A percentile compares a stretch with the other conserved stretches of the same genome.
These are phyloP conservation scores for Apiosordaria backusii DNA, from an alignment of 495 filamentous ascomycete species.

Conservation along the genomic window DNA sequence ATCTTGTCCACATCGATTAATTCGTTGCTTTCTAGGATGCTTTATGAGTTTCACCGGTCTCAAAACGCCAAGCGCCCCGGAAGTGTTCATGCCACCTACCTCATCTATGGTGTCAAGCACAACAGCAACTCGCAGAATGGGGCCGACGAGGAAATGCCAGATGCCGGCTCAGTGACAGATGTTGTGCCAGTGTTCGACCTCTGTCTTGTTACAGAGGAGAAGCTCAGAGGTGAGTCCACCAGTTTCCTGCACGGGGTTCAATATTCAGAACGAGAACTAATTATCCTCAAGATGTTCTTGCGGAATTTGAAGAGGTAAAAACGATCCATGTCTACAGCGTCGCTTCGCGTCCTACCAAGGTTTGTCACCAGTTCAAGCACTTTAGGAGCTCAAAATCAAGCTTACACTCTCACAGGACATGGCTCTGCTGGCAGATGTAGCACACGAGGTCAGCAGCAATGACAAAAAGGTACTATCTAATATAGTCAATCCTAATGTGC, in stretches of 20 bases:
- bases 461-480: constrained; percentile 25
- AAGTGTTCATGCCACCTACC: constrained; percentile 80
- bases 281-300: constrained; percentile 55
- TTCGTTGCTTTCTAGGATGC: constrained; percentile 58
- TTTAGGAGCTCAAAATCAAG: neutral
- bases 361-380: constrained; percentile 15
- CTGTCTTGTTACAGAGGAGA: constrained; percentile 74
- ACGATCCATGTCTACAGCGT: constrained; percentile 88
- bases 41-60: constrained; percentile 79
- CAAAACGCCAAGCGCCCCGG: constrained; percentile 75
- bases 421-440: constrained; percentile 66
- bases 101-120: constrained; percentile 63
- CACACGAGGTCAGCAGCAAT: constrained; percentile 52
- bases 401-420: constrained; percentile 51
- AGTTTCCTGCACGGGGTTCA: neutral
- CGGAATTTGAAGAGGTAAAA: constrained; percentile 63
- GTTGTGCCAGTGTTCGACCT: constrained; percentile 53
- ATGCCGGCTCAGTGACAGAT: constrained; percentile 53
- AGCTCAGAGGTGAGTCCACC: constrained; percentile 58
- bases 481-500: constrained; percentile 38
- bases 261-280: constrained; percentile 12
- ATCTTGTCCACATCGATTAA: neutral
- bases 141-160: constrained; percentile 65
- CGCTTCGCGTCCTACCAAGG: constrained; percentile 65
- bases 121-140: constrained; percentile 28